phyloP scores from a whole-genome alignment of 805 yeast genomes.

The Dipodascopsis uninucleata region DNA sequence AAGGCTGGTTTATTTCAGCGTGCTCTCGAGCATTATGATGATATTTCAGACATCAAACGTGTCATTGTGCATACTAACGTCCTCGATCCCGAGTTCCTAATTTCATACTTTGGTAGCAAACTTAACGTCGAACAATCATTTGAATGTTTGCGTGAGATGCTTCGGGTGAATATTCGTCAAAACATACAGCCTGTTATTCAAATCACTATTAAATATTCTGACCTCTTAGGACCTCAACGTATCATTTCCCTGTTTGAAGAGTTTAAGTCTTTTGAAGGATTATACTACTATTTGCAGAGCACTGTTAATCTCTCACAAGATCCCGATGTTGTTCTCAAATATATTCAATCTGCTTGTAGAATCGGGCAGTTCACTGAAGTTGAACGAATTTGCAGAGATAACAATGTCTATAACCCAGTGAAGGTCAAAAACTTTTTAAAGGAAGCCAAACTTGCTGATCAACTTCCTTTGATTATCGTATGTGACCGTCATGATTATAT shows the following conservation, averaged over 20 bases:
- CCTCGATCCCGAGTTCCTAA: constrained; percentile 91
- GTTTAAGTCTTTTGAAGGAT: constrained; percentile 86
- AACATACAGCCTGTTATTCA: constrained; percentile 92
- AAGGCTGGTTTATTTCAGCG: constrained; percentile 94
- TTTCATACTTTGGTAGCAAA: constrained; percentile 77
- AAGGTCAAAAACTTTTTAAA: constrained; percentile 95
- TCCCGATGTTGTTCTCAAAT: constrained; percentile 91
- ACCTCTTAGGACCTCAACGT: constrained; percentile 79
- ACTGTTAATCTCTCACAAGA: constrained; percentile 92
- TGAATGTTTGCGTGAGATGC: constrained; percentile 80
- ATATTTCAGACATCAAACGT: constrained; percentile 90
- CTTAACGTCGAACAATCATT: constrained; percentile 91
- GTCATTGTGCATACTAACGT: constrained; percentile 83
- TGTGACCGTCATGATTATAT: constrained; percentile 89
- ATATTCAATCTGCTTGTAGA: constrained; percentile 89
- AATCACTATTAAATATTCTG: constrained; percentile 95
- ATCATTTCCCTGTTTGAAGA: constrained; percentile 91
- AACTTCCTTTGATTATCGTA: constrained; percentile 91
- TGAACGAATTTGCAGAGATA: constrained; percentile 92
- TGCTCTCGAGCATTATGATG: constrained; percentile 93
- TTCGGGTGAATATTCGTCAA: constrained; percentile 72
- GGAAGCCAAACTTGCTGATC: constrained; percentile 90
- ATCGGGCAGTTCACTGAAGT: constrained; percentile 89
- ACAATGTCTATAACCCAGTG: constrained; percentile 92
- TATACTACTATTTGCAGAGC: constrained; percentile 87